These are phyloP conservation scores for Pisolithus tinctorius DNA, from an alignment of 768 basidiomycete species.

Conservation along the genomic window DNA sequence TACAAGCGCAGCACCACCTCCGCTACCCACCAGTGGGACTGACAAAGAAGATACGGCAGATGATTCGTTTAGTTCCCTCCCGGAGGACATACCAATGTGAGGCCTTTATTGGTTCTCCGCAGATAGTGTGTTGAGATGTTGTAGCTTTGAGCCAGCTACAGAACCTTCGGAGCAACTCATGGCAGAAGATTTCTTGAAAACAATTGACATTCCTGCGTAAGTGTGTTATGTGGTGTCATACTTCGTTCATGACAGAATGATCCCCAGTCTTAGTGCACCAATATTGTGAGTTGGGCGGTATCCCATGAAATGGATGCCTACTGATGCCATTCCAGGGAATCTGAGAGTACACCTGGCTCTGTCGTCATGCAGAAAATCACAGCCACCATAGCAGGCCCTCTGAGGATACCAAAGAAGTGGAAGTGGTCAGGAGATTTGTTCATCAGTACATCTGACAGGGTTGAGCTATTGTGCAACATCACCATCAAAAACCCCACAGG, in stretches of 20 bases:
- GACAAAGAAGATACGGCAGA: neutral
- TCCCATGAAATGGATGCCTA: neutral
- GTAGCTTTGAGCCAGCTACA: constrained; percentile 3
- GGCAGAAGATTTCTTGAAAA: constrained; percentile 21
- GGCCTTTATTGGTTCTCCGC: neutral
- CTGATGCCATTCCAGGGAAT: constrained; percentile 11
- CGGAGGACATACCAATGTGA: constrained; percentile 14
- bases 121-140: neutral
- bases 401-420: constrained; percentile 55
- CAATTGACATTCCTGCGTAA: constrained; percentile 20
- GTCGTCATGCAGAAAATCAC: constrained; percentile 4
- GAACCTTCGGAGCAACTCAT: constrained; percentile 17
- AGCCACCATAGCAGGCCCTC: constrained; percentile 8
- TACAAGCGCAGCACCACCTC: constrained; percentile 4
- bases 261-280: constrained; percentile 17
- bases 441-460: constrained; percentile 29
- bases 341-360: neutral
- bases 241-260: neutral
- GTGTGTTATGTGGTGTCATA: neutral
- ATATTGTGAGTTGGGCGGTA: constrained; percentile 13
- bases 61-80: constrained; percentile 4
- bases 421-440: constrained; percentile 57
- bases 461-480: constrained; percentile 44
- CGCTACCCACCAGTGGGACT: neutral
- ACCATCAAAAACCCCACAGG: constrained; percentile 40